Percentiles rank a stretch among this genome's conserved stretches.
Conservation (phyloP, 305 asterid genomes). For the Ilex paraguariensis region DNA sequence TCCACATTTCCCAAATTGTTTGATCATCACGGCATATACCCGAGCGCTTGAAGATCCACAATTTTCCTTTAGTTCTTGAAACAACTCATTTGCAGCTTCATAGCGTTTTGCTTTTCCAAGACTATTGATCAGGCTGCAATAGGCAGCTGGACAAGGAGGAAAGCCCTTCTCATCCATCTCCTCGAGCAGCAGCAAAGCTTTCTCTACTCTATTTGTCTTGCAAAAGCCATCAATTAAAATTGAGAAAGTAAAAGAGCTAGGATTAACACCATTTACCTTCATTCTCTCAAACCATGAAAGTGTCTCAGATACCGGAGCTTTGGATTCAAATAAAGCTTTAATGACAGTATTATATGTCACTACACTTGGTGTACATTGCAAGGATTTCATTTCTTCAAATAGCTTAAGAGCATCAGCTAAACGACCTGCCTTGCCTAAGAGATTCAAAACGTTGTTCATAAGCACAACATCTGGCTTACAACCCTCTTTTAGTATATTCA, state of each 20-base stretch:
- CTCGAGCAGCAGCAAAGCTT: conserved; percentile 72
- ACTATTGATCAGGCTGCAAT: conserved; percentile 86
- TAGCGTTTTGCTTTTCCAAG: conserved; percentile 77
- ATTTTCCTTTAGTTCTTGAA: conserved; percentile 83
- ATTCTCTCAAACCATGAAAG: conserved; percentile 70
- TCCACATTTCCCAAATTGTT: conserved; percentile 82
- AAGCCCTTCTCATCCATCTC: conserved; percentile 97
- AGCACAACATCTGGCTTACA: conserved; percentile 85
- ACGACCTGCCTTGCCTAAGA: conserved; percentile 66
- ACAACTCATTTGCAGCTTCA: conserved; percentile 81
- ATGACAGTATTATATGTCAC: conserved; percentile 87
- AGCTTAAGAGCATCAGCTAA: conserved; percentile 62
- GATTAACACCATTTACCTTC: conserved; percentile 55
- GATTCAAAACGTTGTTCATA: conserved; percentile 68
- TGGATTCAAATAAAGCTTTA: conserved; percentile 62
- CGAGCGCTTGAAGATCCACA: conserved; percentile 86
- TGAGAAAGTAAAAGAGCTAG: conserved; percentile 76
- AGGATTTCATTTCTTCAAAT: conserved; percentile 73
- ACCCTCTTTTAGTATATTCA: conserved; percentile 62
- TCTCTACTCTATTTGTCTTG: conserved; percentile 72
- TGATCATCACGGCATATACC: conserved; percentile 95
- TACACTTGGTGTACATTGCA: conserved; percentile 65
- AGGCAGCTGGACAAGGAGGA: conserved; percentile 97
- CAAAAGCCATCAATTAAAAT: conserved; percentile 90
- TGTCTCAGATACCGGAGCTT: conserved; percentile 55